Base-by-base conservation (phyloP, 2,329 filamentous ascomycete genomes). In the Aspergillus sergii region DNA sequence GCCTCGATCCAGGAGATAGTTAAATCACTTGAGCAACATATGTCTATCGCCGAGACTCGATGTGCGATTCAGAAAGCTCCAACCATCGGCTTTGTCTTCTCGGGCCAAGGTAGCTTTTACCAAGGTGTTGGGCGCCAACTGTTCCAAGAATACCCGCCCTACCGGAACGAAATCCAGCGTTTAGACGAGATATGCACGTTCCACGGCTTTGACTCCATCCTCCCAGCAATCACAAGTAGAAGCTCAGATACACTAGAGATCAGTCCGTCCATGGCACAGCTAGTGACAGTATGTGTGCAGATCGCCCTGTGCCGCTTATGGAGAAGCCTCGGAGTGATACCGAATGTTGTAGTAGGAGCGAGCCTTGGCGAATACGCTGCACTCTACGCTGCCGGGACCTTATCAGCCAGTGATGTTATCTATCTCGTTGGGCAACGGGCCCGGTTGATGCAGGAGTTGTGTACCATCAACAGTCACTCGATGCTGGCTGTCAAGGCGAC, bases 371-470 rank as follows among this genome's bases (percentile, higher is more conserved):
- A 80, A 64, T 79, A 77, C 65, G 72, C 75, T 5, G 78, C 77
- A 19, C 63, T 79, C 0, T 63, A 72, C 58, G 69, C 67, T 23
- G 72, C 75, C 4, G 77, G 75, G 4, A 72, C 78, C 0, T 59
- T 80, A 3, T 75, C 76, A 12, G 70, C 67, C 0, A 69, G 59
- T 21, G 78, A 79, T 59, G 67, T 71, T 2, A 68, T 94, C 62
- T 88, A 88, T 68, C 82, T 94, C 3, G 90, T 93, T 34, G 91
- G 91, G 45, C 75, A 81, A 54, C 87, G 91, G 63, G 91, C 92
- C 7, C 80, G 86, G 71, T 81, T 93, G 7, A 81, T 93, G 5
- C 84, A 88, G 53, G 80, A 86, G 58, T 85, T 86, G 66, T 93
- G 90, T 80, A 87, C 84, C 16, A 80, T 84, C 14, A 85, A 88